These are phyloP conservation scores for Exophiala oligosperma DNA, from an alignment of 2,329 filamentous ascomycete species.

Conservation along the genomic window DNA sequence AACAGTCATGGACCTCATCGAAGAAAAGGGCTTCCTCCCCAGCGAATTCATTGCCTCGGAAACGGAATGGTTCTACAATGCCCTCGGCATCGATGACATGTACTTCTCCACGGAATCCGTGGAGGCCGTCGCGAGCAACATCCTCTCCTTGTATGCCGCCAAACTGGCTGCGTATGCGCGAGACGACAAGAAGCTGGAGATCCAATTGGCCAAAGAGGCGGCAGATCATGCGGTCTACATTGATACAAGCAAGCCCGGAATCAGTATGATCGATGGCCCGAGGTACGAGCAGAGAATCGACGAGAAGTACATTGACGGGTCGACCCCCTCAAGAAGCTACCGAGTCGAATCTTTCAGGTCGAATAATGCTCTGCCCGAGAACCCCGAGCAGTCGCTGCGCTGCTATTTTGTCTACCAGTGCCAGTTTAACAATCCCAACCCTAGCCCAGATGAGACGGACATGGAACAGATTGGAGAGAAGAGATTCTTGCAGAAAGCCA, in stretches of 20 bases:
- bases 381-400: constrained; percentile 78
- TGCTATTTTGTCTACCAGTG: constrained; percentile 99
- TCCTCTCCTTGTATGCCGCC: constrained; percentile 93
- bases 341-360: constrained; percentile 98
- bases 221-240: constrained; percentile 96
- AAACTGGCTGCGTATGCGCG: constrained; percentile 93
- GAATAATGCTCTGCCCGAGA: constrained; percentile 71
- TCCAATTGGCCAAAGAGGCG: constrained; percentile 93
- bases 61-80: constrained; percentile 95
- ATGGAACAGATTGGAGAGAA: constrained; percentile 90
- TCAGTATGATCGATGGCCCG: constrained; percentile 74
- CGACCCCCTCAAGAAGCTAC: constrained; percentile 70
- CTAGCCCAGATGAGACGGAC: constrained; percentile 74
- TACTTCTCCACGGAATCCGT: constrained; percentile 92
- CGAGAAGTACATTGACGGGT: constrained; percentile 88
- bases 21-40: constrained; percentile 82
- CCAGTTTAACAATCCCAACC: constrained; percentile 76
- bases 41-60: constrained; percentile 78
- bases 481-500: constrained; percentile 94
- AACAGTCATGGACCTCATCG: constrained; percentile 76
- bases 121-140: constrained; percentile 85
- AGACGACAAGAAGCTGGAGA: constrained; percentile 91
- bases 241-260: constrained; percentile 89
- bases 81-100: constrained; percentile 96
- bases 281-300: constrained; percentile 92